Evolutionary conservation across 2,329 filamentous ascomycete species (phyloP).

Genomic region (Aureobasidium namibiae): DNA sequence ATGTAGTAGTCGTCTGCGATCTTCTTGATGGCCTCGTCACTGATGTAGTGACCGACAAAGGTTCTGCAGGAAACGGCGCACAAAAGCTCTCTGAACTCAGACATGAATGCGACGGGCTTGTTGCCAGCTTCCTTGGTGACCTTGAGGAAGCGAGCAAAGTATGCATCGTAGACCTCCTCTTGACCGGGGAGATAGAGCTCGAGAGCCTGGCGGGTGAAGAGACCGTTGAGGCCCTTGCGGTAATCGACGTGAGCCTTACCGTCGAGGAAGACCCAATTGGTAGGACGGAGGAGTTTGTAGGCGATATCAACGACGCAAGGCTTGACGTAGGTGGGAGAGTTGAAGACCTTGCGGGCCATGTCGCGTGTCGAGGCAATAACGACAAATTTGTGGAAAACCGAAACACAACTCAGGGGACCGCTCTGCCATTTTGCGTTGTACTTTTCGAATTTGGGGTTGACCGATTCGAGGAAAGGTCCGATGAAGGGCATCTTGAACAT

Average conservation of each 20-base stretch:
- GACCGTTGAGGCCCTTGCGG: conserved; percentile 87
- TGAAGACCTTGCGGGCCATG: conserved; percentile 94
- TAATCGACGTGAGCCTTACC: conserved; percentile 93
- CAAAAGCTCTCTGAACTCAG: conserved; percentile 87
- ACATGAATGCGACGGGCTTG: conserved; percentile 80
- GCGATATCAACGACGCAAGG: conserved; percentile 93
- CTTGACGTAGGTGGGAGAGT: conserved; percentile 84
- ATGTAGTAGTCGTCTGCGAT: conserved; percentile 95
- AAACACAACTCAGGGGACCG: conserved; percentile 89
- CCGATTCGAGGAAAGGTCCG: conserved; percentile 87
- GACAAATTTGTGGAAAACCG: conserved; percentile 99
- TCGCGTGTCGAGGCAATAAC: conserved; percentile 93
- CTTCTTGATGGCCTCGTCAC: conserved; percentile 81
- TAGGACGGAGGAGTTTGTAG: conserved; percentile 81
- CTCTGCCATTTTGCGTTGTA: conserved; percentile 92
- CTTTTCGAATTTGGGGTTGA: conserved; percentile 84
- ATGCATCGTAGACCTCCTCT: conserved; percentile 82
- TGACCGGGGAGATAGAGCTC: conserved; percentile 83
- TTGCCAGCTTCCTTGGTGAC: conserved; percentile 60
- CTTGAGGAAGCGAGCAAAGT: conserved; percentile 71
- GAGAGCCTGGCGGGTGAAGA: conserved; percentile 88
- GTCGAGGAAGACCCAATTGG: conserved; percentile 97
- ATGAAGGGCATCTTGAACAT: conserved; percentile 47
- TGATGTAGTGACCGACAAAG: conserved; percentile 95
- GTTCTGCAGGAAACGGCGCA: conserved; percentile 90